These are phyloP conservation scores for Monosporozyma unispora DNA, from an alignment of 805 yeast genomes.

Conservation along the genomic window DNA sequence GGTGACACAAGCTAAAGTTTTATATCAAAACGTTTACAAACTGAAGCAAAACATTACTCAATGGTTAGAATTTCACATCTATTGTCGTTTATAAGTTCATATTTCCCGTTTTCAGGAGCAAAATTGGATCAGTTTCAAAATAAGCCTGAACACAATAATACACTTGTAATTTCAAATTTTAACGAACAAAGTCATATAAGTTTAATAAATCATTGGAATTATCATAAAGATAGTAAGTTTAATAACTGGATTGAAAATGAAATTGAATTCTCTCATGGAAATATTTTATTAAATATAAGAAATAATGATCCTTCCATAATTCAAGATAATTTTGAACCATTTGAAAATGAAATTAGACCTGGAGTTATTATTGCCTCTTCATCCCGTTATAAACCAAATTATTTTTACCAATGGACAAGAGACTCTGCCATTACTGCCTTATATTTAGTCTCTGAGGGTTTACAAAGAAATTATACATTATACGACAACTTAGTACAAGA, in stretches of 20 bases:
- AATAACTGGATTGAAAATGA: slow-evolving; percentile 38
- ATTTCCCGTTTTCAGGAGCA: too few species aligned
- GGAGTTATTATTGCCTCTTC: slow-evolving; percentile 88
- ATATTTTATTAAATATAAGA: slow-evolving; percentile 42
- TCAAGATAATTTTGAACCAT: neutral
- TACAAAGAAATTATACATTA: neutral
- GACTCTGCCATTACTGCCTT: slow-evolving; percentile 74
- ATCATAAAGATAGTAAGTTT: slow-evolving; percentile 17
- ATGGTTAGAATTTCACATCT: too few species aligned
- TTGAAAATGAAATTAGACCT: neutral
- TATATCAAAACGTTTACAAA: too few species aligned
- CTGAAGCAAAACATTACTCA: too few species aligned
- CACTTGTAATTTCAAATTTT: neutral
- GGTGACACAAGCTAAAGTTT: too few species aligned
- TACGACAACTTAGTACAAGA: slow-evolving; percentile 14
- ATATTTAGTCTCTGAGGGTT: neutral
- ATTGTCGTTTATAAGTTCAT: too few species aligned
- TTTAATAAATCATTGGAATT: slow-evolving; percentile 67
- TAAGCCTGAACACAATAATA: neutral
- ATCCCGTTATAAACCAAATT: slow-evolving; percentile 60
- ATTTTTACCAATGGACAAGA: slow-evolving; percentile 84
- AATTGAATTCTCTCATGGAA: slow-evolving; percentile 32
- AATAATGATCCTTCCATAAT: slow-evolving; percentile 21
- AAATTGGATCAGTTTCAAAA: too few species aligned
- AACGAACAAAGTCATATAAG: slow-evolving; percentile 39